Evolutionary conservation across 176 grass and related monocot species (phyloP).

Genomic region (Eragrostis nindensis): DNA sequence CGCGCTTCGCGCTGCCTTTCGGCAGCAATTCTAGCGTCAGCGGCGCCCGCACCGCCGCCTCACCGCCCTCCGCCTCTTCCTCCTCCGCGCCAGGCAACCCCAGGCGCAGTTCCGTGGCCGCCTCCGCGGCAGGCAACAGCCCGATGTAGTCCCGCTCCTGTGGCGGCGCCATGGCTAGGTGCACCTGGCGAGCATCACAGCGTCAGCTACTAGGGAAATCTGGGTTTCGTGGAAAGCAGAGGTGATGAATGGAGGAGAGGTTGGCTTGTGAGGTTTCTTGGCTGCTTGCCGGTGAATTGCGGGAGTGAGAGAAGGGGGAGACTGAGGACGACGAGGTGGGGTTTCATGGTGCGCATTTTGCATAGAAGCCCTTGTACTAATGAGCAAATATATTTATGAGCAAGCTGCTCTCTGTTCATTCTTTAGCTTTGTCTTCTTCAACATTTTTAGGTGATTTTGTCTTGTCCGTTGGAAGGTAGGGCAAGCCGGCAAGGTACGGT

Average conservation of each 20-base stretch:
- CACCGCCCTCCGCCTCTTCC: conserved; percentile 7
- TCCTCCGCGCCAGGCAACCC: conserved; percentile 67
- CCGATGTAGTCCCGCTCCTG: conserved; percentile 85
- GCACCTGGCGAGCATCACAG: conserved; percentile 32
- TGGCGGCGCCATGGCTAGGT: conserved; percentile 54
- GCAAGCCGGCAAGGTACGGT: background rate
- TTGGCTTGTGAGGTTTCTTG: conserved; percentile 47
- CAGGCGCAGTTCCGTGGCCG: conserved; percentile 70
- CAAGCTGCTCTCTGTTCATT: background rate
- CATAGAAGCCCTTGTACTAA: background rate
- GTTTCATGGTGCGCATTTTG: conserved; percentile 38
- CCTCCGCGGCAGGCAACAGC: conserved; percentile 50
- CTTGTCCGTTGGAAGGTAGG: conserved; percentile 27
- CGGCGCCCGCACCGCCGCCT: background rate
- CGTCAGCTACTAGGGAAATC: conserved; percentile 8
- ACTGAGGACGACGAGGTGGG: conserved; percentile 16
- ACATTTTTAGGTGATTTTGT: conserved; percentile 31
- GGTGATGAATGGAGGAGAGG: background rate
- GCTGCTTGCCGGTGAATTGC: conserved; percentile 29
- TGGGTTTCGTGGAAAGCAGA: conserved; percentile 7
- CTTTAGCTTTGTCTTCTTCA: conserved; percentile 34
- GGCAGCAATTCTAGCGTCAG: conserved; percentile 67
- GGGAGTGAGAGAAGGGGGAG: background rate
- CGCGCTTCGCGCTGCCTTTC: conserved; percentile 75
- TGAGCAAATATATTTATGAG: background rate